Evolutionary conservation across 345 rosid genomes (phyloP).

Genomic region (Syzygium jambos): DNA sequence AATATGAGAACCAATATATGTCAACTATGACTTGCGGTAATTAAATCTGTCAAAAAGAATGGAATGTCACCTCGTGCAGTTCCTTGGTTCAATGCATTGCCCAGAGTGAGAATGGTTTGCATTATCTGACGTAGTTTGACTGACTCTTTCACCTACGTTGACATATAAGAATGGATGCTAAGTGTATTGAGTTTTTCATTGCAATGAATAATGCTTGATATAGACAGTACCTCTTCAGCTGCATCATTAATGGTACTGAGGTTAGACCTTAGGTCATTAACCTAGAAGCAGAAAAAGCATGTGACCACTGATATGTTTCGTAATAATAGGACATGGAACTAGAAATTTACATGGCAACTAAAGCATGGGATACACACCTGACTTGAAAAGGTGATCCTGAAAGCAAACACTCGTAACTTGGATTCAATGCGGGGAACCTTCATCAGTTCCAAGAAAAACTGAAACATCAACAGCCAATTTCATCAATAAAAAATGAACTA

Average conservation of each 20-base stretch:
- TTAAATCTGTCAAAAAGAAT: background rate
- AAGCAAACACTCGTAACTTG: constrained; percentile 92
- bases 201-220: background rate
- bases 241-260: constrained; percentile 65
- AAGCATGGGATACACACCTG: constrained; percentile 41
- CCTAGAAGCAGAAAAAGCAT: constrained; percentile 33
- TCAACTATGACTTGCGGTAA: background rate
- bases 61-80: constrained; percentile 72
- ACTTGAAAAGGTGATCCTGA: constrained; percentile 74
- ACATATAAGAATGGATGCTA: constrained; percentile 6
- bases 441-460: constrained; percentile 96
- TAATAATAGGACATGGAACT: background rate
- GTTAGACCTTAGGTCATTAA: constrained; percentile 62
- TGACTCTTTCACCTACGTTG: constrained; percentile 80
- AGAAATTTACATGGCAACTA: background rate
- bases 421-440: constrained; percentile 96
- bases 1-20: constrained; percentile 2
- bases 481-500: constrained; percentile 3
- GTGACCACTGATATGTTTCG: background rate
- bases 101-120: constrained; percentile 94
- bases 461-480: constrained; percentile 15
- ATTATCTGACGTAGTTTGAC: constrained; percentile 88
- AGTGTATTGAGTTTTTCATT: background rate
- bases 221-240: constrained; percentile 60
- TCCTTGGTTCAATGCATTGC: constrained; percentile 98